Evolutionary conservation across 31 red algal genomes (phyloP).

Genomic region (Bonnemaisonia californica): DNA sequence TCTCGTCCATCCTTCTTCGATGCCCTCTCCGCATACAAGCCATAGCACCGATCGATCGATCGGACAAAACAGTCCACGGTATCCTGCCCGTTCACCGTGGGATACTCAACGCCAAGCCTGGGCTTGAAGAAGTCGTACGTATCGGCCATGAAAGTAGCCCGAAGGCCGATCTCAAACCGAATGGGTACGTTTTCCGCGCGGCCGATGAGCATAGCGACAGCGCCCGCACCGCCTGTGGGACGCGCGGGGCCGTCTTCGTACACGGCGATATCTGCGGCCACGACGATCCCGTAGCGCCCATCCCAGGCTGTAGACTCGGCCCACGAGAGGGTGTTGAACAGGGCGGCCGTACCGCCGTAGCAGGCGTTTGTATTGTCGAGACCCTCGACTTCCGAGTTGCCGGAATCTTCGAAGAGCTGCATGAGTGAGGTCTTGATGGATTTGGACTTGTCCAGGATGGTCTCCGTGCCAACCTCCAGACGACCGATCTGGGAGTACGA

Average conservation of each 20-base stretch:
- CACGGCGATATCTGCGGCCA: conserved; percentile 90
- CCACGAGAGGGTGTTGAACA: conserved; percentile 92
- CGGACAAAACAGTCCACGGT: conserved; percentile 84
- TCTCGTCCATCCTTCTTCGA: conserved; percentile 19
- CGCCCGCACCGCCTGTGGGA: conserved; percentile 85
- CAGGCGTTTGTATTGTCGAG: conserved; percentile 94
- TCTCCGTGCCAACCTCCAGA: conserved; percentile 93
- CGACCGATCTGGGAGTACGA: conserved; percentile 74
- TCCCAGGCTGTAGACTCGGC: conserved; percentile 80
- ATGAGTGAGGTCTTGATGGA: conserved; percentile 93
- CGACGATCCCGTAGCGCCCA: conserved; percentile 87
- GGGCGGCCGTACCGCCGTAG: conserved; percentile 86
- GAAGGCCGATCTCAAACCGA: conserved; percentile 74
- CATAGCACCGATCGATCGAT: conserved; percentile 87
- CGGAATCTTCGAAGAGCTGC: conserved; percentile 74
- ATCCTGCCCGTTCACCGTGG: conserved; percentile 83
- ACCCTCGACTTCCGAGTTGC: conserved; percentile 88
- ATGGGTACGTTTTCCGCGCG: conserved; percentile 32
- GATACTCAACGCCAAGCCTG: conserved; percentile 69
- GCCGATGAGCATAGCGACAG: conserved; percentile 88
- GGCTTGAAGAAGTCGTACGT: conserved; percentile 98
- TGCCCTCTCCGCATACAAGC: conserved; percentile 45
- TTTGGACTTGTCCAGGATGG: conserved; percentile 87
- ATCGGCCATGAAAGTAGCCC: conserved; percentile 76
- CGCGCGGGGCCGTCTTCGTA: conserved; percentile 87